These are phyloP conservation scores for Elongisporangium senticosum DNA, from an alignment of 352 stramenopile genomes.

Conservation along the genomic window DNA sequence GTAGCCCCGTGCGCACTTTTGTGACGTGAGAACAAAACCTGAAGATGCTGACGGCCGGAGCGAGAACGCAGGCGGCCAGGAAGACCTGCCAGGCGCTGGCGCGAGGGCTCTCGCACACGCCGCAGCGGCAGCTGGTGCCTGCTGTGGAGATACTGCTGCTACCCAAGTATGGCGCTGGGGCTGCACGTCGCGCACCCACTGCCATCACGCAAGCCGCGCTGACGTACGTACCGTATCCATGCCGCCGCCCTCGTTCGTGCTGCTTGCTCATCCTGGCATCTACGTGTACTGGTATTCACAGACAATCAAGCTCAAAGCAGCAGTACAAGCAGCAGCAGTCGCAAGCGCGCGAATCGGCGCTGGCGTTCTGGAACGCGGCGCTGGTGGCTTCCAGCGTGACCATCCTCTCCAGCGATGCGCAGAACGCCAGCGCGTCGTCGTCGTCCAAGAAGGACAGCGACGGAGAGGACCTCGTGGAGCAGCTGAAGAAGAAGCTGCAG, in stretches of 20 bases:
- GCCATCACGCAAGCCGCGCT: neutral
- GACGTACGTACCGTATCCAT: neutral
- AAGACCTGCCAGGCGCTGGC: neutral
- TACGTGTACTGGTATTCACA: neutral
- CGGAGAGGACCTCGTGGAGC: constrained; percentile 42
- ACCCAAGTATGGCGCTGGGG: neutral
- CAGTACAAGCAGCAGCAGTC: neutral
- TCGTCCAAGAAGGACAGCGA: constrained; percentile 16
- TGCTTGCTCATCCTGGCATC: neutral
- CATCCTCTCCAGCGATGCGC: constrained; percentile 12
- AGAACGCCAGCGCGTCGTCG: constrained; percentile 12
- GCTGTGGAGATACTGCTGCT: neutral
- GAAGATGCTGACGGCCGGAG: neutral
- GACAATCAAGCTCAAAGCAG: neutral
- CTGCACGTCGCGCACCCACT: neutral
- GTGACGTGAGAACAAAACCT: neutral
- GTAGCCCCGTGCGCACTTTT: neutral
- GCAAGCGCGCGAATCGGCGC: constrained; percentile 7
- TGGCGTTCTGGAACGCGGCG: constrained; percentile 26
- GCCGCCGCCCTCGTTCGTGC: neutral
- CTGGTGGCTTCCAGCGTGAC: constrained; percentile 22
- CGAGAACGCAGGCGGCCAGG: neutral
- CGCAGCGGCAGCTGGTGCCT: neutral
- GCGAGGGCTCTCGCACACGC: neutral
- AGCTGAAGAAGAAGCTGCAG: constrained; percentile 58